A percentile compares a stretch with the other conserved stretches of the same genome.
These are phyloP conservation scores for Boletellus sp. DNA, from an alignment of 768 basidiomycete species.

Conservation along the genomic window DNA sequence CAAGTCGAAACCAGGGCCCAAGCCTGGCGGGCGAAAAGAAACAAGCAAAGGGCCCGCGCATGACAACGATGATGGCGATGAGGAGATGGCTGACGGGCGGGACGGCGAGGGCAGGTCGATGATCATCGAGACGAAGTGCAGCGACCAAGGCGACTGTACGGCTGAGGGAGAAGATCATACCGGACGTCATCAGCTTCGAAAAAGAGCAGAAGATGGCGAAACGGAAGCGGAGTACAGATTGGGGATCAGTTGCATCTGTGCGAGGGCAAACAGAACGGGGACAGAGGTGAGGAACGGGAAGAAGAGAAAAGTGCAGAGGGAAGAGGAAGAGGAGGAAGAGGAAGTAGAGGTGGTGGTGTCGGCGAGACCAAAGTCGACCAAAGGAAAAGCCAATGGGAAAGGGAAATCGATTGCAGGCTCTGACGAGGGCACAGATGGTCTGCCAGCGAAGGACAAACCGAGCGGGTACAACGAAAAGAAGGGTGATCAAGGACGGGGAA, in stretches of 20 bases:
- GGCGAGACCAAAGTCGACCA: slow-evolving; percentile 10
- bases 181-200: slow-evolving; percentile 68
- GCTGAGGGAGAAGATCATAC: slow-evolving; percentile 60
- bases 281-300: slow-evolving; percentile 18
- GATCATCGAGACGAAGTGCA: slow-evolving; percentile 48
- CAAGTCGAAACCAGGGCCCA: slow-evolving; percentile 2
- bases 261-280: slow-evolving; percentile 5
- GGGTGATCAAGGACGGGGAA: slow-evolving; percentile 1
- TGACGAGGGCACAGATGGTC: slow-evolving; percentile 4
- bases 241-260: slow-evolving; percentile 20
- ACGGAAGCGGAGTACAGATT: slow-evolving; percentile 31
- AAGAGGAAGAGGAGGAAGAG: slow-evolving; percentile 25
- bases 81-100: neutral
- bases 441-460: slow-evolving; percentile 3
- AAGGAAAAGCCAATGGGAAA: slow-evolving; percentile 10
- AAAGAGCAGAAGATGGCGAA: slow-evolving; percentile 52
- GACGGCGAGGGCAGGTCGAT: slow-evolving; percentile 7
- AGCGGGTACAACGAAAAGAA: slow-evolving; percentile 11
- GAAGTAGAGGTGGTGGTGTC: slow-evolving; percentile 15
- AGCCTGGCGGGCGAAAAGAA: neutral
- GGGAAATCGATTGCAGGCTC: neutral
- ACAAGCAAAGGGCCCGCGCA: neutral
- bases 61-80: neutral
- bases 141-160: slow-evolving; percentile 47
- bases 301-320: slow-evolving; percentile 17